phyloP scores from a whole-genome alignment of 306 rosid genomes.

The Senna tora region DNA sequence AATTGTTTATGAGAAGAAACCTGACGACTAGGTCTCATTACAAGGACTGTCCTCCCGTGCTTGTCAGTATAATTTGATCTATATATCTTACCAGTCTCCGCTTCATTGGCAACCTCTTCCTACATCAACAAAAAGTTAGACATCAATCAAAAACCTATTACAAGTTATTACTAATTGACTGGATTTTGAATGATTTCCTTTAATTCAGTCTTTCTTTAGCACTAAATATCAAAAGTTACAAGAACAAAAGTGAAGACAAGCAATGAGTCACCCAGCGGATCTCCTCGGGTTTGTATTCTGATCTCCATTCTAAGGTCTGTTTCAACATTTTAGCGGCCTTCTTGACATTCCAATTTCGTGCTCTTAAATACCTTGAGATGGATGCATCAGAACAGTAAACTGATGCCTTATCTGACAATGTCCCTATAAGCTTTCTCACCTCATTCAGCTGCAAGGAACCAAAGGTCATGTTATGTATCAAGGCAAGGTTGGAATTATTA shows the following conservation, averaged over 20 bases:
- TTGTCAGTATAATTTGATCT: slow-evolving; percentile 68
- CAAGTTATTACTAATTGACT: slow-evolving; percentile 7
- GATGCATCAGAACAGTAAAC: slow-evolving; percentile 79
- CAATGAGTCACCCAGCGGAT: slow-evolving; percentile 75
- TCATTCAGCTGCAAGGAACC: slow-evolving; percentile 66
- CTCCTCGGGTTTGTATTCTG: slow-evolving; percentile 80
- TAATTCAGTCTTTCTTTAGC: background rate
- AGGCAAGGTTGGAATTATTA: slow-evolving; percentile 26
- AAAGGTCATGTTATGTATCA: slow-evolving; percentile 26
- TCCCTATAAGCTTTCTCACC: slow-evolving; percentile 69
- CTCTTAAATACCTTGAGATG: slow-evolving; percentile 72
- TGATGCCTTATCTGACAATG: slow-evolving; percentile 62
- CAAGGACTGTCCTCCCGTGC: slow-evolving; percentile 71
- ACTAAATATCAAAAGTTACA: background rate
- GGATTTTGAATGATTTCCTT: slow-evolving; percentile 13
- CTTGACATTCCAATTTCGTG: slow-evolving; percentile 93
- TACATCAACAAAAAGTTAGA: slow-evolving; percentile 38
- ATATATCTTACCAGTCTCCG: slow-evolving; percentile 71
- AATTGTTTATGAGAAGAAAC: slow-evolving; percentile 49
- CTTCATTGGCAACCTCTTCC: slow-evolving; percentile 82
- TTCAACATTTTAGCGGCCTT: slow-evolving; percentile 85
- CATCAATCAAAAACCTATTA: slow-evolving; percentile 29
- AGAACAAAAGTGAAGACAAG: slow-evolving; percentile 13
- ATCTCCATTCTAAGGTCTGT: slow-evolving; percentile 82
- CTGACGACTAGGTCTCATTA: slow-evolving; percentile 80